Base-by-base conservation (phyloP, 2,329 filamentous ascomycete species). In the Verticillium nubilum region DNA sequence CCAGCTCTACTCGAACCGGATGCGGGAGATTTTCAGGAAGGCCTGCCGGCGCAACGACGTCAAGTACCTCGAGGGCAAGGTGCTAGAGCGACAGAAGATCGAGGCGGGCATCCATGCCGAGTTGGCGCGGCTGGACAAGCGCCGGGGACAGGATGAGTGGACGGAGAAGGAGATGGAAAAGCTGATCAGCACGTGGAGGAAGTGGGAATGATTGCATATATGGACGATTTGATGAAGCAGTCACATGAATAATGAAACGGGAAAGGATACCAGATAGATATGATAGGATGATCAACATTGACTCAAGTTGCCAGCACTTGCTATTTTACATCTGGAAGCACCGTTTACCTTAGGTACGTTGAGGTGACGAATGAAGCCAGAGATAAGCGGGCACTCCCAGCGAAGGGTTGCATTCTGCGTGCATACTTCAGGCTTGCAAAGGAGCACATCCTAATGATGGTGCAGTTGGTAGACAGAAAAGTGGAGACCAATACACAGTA, bases 1-100 rank as follows among this genome's bases (percentile, higher is more conserved):
- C 69, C 90, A 94, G 71, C 80, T 97, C 2, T 96, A 95, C 70
- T 93, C 90, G 52, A 74, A 82, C 4, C 83, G 89, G 17, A 97
- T 97, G 91, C 82, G 92, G 47, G 80, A 82, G 0, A 80, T 91
- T 1, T 96, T 96, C 69, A 74, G 77, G 28, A 80, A 85, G 29
- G 87, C 89, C 0, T 86, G 91, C 52, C 77, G 82, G 59, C 80
- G 81, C 35, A 83, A 88, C 57, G 90, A 96, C 67, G 80, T 88
- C 59, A 78, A 79, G 26, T 87, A 87, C 63, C 73, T 97, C 42
- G 77, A 80, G 50, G 65, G 63, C 25, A 84, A 82, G 66, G 76
- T 86, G 33, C 75, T 81, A 54, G 85, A 89, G 65, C 78, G 87
- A 65, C 79, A 83, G 65, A 78, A 80, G 3, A 81, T 86, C 52